Evolutionary conservation across 2,329 filamentous ascomycete species (phyloP).

Genomic region (Chlorencoelia australis): DNA sequence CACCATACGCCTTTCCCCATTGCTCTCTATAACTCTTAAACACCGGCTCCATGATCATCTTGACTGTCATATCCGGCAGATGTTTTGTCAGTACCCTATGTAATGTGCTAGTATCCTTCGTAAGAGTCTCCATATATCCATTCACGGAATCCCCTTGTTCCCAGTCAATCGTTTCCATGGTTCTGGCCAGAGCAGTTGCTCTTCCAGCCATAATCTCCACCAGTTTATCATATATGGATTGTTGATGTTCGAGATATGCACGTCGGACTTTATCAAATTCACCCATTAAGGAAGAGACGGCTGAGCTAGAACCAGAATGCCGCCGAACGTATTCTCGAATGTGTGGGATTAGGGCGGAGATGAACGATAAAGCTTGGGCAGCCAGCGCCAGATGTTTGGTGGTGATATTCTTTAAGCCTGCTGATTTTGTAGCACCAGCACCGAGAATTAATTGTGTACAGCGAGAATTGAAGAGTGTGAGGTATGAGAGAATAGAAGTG

Average conservation of each 20-base stretch:
- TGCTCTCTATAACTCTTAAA: slow-evolving; percentile 58
- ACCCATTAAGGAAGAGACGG: slow-evolving; percentile 44
- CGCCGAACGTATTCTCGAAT: slow-evolving; percentile 84
- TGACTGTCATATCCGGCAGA: slow-evolving; percentile 51
- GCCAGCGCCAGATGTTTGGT: slow-evolving; percentile 91
- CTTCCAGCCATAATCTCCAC: slow-evolving; percentile 63
- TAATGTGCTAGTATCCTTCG: slow-evolving; percentile 60
- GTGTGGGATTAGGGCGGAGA: slow-evolving; percentile 79
- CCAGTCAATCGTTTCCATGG: slow-evolving; percentile 58
- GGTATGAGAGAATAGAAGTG: slow-evolving; percentile 67
- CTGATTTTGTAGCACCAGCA: slow-evolving; percentile 79
- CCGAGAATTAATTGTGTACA: slow-evolving; percentile 95
- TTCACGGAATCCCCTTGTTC: slow-evolving; percentile 39
- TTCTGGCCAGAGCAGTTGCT: slow-evolving; percentile 49
- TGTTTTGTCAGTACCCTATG: slow-evolving; percentile 61
- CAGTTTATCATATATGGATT: slow-evolving; percentile 62
- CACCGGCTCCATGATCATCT: slow-evolving; percentile 60
- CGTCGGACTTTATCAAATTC: slow-evolving; percentile 25
- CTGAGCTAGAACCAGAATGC: slow-evolving; percentile 44
- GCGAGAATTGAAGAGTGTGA: slow-evolving; percentile 90
- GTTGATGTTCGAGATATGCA: slow-evolving; percentile 53
- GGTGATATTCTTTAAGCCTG: slow-evolving; percentile 90
- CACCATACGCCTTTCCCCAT: slow-evolving; percentile 52
- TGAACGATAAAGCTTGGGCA: slow-evolving; percentile 79
- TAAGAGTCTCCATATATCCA: slow-evolving; percentile 60